Evolutionary conservation across 495 filamentous ascomycete species (phyloP).

Genomic region (Neurospora terricola): DNA sequence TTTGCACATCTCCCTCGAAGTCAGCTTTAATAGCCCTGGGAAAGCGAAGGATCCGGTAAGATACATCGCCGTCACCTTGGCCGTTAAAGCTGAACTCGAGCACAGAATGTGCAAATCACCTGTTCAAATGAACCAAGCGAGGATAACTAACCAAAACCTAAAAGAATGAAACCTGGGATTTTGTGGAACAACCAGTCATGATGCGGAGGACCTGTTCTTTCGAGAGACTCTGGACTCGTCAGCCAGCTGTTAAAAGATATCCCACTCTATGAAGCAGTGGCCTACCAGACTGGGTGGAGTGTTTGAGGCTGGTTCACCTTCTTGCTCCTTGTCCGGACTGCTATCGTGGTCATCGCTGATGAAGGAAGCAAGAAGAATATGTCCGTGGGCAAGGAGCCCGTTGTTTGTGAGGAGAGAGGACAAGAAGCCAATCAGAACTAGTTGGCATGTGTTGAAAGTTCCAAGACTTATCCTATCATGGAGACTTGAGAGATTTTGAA

Average conservation of each 20-base stretch:
- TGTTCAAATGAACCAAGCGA: not conserved
- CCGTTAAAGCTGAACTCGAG: not conserved
- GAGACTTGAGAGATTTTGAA: not conserved
- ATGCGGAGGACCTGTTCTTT: not conserved
- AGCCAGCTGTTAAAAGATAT: not conserved
- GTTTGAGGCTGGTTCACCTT: not conserved
- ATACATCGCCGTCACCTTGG: not conserved
- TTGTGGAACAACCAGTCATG: not conserved
- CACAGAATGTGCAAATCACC: not conserved
- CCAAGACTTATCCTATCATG: not conserved
- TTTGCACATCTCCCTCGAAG: not conserved
- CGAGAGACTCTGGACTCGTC: not conserved
- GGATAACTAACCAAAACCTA: not conserved
- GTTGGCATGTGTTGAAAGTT: not conserved
- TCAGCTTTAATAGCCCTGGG: not conserved
- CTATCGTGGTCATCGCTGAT: not conserved
- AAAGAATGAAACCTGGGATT: not conserved
- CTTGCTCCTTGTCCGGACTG: not conserved
- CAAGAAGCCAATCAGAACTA: too few species aligned
- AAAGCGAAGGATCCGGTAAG: not conserved
- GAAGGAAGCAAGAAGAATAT: not conserved
- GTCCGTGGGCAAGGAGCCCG: not conserved
- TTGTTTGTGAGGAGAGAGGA: not conserved
- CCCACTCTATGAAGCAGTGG: not conserved
- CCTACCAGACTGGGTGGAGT: not conserved